phyloP scores from a whole-genome alignment of 2,329 filamentous ascomycete genomes.

The Colletotrichum zoysiae region DNA sequence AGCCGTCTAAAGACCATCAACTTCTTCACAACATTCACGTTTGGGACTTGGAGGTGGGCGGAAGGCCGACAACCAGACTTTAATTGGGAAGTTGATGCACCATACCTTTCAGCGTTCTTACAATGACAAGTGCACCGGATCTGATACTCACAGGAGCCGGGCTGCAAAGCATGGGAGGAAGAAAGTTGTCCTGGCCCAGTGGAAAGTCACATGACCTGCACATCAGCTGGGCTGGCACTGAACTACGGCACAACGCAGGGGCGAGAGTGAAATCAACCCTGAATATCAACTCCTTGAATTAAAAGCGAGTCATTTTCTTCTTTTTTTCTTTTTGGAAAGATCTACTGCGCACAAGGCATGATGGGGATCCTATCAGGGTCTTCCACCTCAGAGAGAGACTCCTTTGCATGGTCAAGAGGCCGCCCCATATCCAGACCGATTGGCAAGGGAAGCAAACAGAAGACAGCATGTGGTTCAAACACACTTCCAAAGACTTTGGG shows the following conservation, averaged over 20 bases:
- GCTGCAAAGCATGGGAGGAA: neutral
- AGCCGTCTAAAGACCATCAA: conserved; percentile 32
- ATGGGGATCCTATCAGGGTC: neutral
- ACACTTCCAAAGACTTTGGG: neutral
- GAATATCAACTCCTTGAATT: neutral
- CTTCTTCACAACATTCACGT: conserved; percentile 32
- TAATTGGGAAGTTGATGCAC: conserved; percentile 26
- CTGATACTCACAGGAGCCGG: neutral
- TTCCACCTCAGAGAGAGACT: neutral
- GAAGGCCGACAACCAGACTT: conserved; percentile 36
- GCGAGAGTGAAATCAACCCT: neutral
- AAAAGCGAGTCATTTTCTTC: neutral
- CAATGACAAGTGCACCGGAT: neutral
- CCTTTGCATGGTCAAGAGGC: neutral
- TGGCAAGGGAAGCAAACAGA: conserved; percentile 1
- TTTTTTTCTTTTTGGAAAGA: too few relatives aligned
- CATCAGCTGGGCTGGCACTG: neutral
- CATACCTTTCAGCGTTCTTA: neutral
- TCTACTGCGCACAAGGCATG: neutral
- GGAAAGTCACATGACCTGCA: conserved; percentile 20
- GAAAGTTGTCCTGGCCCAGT: neutral
- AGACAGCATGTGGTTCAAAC: neutral
- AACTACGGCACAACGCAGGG: neutral
- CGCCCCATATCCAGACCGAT: neutral
- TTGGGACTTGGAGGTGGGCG: conserved; percentile 39